Evolutionary conservation across 352 stramenopile genomes (phyloP).

Genomic region (Globisporangium radiosum): DNA sequence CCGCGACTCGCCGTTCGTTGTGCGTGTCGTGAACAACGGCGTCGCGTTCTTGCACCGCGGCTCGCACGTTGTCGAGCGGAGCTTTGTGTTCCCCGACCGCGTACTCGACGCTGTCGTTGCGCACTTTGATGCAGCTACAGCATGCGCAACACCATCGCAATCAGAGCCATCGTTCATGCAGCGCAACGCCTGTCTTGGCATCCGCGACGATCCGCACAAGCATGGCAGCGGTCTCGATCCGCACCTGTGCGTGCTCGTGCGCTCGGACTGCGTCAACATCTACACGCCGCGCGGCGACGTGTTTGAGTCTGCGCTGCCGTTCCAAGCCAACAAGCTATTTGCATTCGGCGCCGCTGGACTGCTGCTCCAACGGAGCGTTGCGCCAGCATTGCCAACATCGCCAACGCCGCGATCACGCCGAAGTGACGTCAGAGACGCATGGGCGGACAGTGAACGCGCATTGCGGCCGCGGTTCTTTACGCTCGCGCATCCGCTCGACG

Average conservation of each 20-base stretch:
- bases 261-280: slow-evolving; percentile 59
- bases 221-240: not conserved
- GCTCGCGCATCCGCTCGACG: slow-evolving; percentile 61
- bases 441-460: slow-evolving; percentile 6
- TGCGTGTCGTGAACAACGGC: slow-evolving; percentile 31
- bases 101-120: slow-evolving; percentile 49
- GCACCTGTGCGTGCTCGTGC: slow-evolving; percentile 62
- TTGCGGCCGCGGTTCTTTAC: slow-evolving; percentile 62
- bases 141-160: not conserved
- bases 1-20: slow-evolving; percentile 23
- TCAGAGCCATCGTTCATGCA: not conserved
- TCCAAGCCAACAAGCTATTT: slow-evolving; percentile 57
- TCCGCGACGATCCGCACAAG: not conserved
- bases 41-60: slow-evolving; percentile 53
- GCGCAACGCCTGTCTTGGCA: too few species aligned
- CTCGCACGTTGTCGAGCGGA: slow-evolving; percentile 49
- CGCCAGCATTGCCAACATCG: slow-evolving; percentile 14
- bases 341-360: slow-evolving; percentile 34
- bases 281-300: slow-evolving; percentile 57
- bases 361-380: slow-evolving; percentile 54
- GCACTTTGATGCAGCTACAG: slow-evolving; percentile 23
- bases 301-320: slow-evolving; percentile 68
- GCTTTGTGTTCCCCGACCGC: slow-evolving; percentile 50
- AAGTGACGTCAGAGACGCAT: not conserved
- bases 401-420: slow-evolving; percentile 2